These are phyloP conservation scores for Coniferiporia weirii DNA, from an alignment of 1,284 basidiomycete species.

Conservation along the genomic window DNA sequence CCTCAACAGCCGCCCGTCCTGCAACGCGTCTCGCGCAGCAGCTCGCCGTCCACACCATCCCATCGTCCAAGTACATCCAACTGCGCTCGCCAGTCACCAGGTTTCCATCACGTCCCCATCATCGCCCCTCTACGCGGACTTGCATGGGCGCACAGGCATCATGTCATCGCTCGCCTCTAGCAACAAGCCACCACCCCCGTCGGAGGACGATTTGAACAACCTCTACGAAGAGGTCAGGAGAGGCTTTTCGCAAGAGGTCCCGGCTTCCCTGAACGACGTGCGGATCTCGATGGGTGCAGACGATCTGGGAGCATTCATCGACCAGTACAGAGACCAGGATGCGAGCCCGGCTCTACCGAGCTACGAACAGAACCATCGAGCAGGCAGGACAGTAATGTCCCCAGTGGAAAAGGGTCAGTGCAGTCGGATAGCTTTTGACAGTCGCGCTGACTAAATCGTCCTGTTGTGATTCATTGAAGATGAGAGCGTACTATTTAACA, in stretches of 20 bases:
- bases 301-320: constrained; percentile 14
- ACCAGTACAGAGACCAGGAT: constrained; percentile 12
- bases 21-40: background rate
- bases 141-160: constrained; percentile 12
- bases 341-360: constrained; percentile 2
- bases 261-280: constrained; percentile 21
- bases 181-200: constrained; percentile 35
- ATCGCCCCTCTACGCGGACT: background rate
- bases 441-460: background rate
- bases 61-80: background rate
- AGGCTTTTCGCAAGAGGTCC: constrained; percentile 47
- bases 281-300: constrained; percentile 21
- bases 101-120: constrained; percentile 3
- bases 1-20: background rate
- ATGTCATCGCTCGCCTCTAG: constrained; percentile 28
- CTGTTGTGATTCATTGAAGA: background rate
- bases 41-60: background rate
- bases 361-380: constrained; percentile 9
- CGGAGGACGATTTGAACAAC: constrained; percentile 62
- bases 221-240: constrained; percentile 71
- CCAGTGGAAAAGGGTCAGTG: constrained; percentile 15
- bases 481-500: constrained; percentile 18
- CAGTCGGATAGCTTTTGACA: background rate
- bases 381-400: background rate
- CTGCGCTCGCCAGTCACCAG: background rate